Evolutionary conservation across 2,329 filamentous ascomycete species (phyloP), one percentile per base, ranked within the genome.

Genomic region (Aspergillus transmontanensis): DNA sequence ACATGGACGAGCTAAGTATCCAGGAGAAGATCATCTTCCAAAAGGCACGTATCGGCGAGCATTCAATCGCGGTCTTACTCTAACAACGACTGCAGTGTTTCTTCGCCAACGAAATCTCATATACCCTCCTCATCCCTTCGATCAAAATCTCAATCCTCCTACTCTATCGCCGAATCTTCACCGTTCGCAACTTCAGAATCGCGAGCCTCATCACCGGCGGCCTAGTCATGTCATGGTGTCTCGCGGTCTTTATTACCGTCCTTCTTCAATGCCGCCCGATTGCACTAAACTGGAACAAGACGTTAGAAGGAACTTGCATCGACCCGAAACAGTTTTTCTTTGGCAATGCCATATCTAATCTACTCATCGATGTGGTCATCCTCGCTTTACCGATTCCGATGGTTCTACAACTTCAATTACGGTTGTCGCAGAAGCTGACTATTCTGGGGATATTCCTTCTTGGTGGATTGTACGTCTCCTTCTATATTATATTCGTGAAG

Each of bases 141-240:
- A 59, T 59, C 57, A 59, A 50, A 51, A 39, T 59, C 32, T 59
- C 57, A 2, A 59, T 51, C 32, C 57, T 59, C 45, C 43, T 59
- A 2, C 45, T 59, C 32, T 59, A 59, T 34, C 57, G 45, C n/a
- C 57, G 57, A 4, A 59, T 59, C 57, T 59, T 59, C 23, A 12
- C 45, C 30, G 32, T 59, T 19, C 23, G 23, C 45, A 51, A 41
- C 9, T 59, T 59, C 32, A 14, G 32, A 51, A 41, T 59, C 32
- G 45, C 45, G 14, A 59, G 57, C 30, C 36, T 46, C 16, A 26
- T 51, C 32, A 39, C 48, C 45, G 21, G 30, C 12, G 23, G 57
- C 1, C 45, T 59, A 4, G 57, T 51, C 19, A 7, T 34, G 6
- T 19, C 45, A 32, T 59, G 57, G 57, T 59, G 45, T 10, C 43